Base-by-base conservation (phyloP, 768 basidiomycete species). In the Calvatia gigantea region DNA sequence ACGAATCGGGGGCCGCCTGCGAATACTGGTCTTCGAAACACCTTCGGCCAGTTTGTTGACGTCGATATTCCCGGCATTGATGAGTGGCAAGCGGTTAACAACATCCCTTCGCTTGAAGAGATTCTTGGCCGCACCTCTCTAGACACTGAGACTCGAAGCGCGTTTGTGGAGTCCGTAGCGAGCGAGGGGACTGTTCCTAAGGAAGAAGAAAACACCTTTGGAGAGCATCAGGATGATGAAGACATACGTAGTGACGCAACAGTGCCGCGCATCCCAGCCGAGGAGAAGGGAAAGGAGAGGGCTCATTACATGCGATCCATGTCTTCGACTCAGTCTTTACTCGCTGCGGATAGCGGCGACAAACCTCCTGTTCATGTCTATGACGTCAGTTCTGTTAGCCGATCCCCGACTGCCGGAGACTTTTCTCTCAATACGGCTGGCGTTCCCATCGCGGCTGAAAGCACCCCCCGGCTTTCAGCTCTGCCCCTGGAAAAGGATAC, bases 321-420 rank as follows among this genome's bases (percentile, higher is more conserved):
- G 69, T 59, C 62, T 52, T 56, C 54, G 7, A 71, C 71, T 9
- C 66, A 64, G 37, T 79, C 78, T 31, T 62, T 76, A 4, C 58
- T 78, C 32, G 75, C 69, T 27, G 74, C 71, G 56, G 75, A 83
- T 51, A 63, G 70, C 4, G 75, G 81, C 0, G 59, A 72, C 38
- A 89, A 89, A 65, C 79, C 73, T 44, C 80, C 85, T 14, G 75
- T 88, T 33, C 87, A 86, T 67, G 82, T 87, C 46, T 74, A 73
- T 55, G 76, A 82, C 58, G 61, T 74, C 49, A 67, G 60, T 33
- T 61, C 62, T 42, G 52, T 52, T 46, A 51, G 54, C n/a, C 38
- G 50, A 39, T 38, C 47, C 33, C 14, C 50, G 21, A n/a, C 37
- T 25, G 19, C 33, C 42, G 21, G n/a, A 14, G 35, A 27, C n/a